Evolutionary conservation across 164 flowering plant species (phyloP).

Genomic region (Magnolia sinica): DNA sequence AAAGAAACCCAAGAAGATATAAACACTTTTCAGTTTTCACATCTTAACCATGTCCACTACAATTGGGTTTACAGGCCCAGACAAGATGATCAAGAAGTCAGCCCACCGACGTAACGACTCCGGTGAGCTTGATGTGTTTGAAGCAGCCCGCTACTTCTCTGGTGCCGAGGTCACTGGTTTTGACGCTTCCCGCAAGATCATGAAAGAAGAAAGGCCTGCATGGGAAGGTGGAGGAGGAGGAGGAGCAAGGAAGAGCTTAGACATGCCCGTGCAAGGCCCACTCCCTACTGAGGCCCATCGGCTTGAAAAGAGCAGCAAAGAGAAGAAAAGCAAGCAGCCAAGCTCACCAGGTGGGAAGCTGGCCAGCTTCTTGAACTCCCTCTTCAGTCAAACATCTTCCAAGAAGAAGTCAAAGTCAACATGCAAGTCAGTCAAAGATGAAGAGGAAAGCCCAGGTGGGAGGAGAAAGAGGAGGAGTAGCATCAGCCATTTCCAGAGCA

Average conservation of each 20-base stretch:
- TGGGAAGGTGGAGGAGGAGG: slow-evolving; percentile 15
- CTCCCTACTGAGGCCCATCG: slow-evolving; percentile 18
- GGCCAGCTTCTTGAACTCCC: slow-evolving; percentile 23
- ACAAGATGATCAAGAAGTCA: slow-evolving; percentile 33
- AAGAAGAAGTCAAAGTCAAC: slow-evolving; percentile 64
- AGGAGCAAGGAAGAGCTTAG: slow-evolving; percentile 65
- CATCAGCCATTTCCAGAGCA: slow-evolving; percentile 31
- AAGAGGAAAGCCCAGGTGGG: slow-evolving; percentile 50
- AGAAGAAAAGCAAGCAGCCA: slow-evolving; percentile 60
- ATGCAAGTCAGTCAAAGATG: slow-evolving; percentile 41
- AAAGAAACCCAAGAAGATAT: not conserved
- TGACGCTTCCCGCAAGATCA: slow-evolving; percentile 21
- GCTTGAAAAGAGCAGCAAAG: slow-evolving; percentile 26
- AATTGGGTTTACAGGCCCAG: slow-evolving; percentile 22
- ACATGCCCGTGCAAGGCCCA: slow-evolving; percentile 32
- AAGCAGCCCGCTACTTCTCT: slow-evolving; percentile 79
- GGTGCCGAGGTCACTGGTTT: slow-evolving; percentile 26
- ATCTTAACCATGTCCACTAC: slow-evolving; percentile 12
- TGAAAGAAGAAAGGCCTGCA: slow-evolving; percentile 26
- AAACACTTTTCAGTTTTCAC: not conserved
- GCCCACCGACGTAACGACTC: slow-evolving; percentile 54
- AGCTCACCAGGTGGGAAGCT: slow-evolving; percentile 78
- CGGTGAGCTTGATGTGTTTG: slow-evolving; percentile 87
- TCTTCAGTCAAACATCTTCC: slow-evolving; percentile 44
- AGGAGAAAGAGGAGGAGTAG: slow-evolving; percentile 43